Evolutionary conservation across 2,329 filamentous ascomycete species (phyloP).

Genomic region (Trichoderma asperellum): DNA sequence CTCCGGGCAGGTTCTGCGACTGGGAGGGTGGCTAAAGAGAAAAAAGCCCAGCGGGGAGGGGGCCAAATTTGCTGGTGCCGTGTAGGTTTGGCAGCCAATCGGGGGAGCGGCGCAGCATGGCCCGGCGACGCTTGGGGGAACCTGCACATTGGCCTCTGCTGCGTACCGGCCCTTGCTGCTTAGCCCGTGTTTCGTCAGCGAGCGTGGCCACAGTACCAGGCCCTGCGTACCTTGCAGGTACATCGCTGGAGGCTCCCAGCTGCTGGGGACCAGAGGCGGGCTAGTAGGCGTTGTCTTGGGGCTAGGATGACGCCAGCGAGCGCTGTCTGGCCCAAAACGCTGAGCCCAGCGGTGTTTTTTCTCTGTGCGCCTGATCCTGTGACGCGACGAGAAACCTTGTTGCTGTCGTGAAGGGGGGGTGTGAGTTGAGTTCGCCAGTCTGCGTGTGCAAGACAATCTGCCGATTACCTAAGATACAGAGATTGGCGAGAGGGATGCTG

Average conservation of each 20-base stretch:
- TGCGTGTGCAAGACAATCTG: background rate
- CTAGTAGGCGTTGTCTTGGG: background rate
- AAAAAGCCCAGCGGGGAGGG: constrained; percentile 6
- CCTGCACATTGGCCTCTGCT: constrained; percentile 15
- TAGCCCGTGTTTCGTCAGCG: constrained; percentile 19
- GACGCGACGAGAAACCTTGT: constrained; percentile 1
- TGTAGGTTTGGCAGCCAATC: constrained; percentile 30
- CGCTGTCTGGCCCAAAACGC: background rate
- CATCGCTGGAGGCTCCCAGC: background rate
- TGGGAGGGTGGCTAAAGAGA: background rate
- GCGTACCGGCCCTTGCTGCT: constrained; percentile 9
- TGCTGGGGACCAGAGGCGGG: background rate
- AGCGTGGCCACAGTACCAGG: constrained; percentile 2
- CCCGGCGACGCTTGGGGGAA: constrained; percentile 16
- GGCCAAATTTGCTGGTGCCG: constrained; percentile 17
- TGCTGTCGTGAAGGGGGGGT: background rate
- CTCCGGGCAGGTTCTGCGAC: background rate
- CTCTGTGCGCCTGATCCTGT: background rate
- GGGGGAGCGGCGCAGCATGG: constrained; percentile 31
- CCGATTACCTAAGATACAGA: background rate
- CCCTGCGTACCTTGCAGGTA: constrained; percentile 16
- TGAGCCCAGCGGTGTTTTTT: background rate
- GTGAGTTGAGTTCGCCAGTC: background rate
- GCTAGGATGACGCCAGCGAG: constrained; percentile 5
- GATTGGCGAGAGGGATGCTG: background rate